phyloP scores from a whole-genome alignment of 139 green algal species.

The Chlamydomonas sp. region DNA sequence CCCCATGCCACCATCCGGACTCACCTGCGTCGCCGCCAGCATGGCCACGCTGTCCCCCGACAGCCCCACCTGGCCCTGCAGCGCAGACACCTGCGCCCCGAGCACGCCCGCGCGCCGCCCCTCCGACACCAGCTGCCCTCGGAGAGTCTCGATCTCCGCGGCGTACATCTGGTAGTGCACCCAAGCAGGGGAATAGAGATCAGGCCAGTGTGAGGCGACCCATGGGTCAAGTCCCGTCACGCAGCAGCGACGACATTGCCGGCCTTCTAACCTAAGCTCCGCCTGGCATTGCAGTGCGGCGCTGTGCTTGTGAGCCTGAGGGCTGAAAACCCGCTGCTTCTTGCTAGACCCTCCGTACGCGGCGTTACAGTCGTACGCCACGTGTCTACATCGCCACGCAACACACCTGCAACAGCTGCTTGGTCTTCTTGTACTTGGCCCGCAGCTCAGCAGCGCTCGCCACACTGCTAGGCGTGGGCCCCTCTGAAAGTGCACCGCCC shows the following conservation, averaged over 20 bases:
- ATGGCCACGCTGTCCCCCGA: conserved; percentile 19
- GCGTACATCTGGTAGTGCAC: neutral
- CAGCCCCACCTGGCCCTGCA: conserved; percentile 26
- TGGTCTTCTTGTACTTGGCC: conserved; percentile 16
- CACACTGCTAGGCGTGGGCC: too few species aligned
- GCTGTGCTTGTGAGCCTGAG: too few species aligned
- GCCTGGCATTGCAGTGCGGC: too few species aligned
- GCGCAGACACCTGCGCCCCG: conserved; percentile 11
- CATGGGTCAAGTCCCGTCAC: too few species aligned
- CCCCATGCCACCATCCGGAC: neutral
- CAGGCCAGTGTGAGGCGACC: too few species aligned
- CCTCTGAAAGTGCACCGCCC: too few species aligned
- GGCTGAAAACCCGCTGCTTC: too few species aligned
- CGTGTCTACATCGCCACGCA: neutral
- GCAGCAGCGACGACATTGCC: too few species aligned
- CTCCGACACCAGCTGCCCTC: conserved; percentile 5
- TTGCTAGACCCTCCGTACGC: too few species aligned
- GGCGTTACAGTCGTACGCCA: too few species aligned
- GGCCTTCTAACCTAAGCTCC: too few species aligned
- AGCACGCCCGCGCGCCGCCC: conserved; percentile 28
- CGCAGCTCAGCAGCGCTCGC: neutral
- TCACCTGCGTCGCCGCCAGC: conserved; percentile 18
- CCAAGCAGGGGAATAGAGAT: neutral
- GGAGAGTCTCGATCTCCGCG: conserved; percentile 9
- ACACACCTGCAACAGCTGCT: conserved; percentile 30